Percentiles rank a stretch among this genome's conserved stretches.
Evolutionary conservation across 306 rosid species (phyloP).

Genomic region (Vigna angularis): DNA sequence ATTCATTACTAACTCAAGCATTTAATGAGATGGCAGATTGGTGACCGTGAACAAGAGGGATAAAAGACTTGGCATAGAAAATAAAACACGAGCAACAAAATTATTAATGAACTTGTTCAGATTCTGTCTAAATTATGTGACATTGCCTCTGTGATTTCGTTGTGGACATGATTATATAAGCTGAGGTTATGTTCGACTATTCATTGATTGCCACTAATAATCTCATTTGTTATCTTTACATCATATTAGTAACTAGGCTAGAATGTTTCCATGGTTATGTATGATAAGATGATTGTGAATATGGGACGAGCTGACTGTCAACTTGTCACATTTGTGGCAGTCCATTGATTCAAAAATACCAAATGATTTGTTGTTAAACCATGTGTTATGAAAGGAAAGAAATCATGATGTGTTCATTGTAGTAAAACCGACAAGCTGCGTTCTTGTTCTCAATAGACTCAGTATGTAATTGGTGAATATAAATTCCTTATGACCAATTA

Average conservation of each 20-base stretch:
- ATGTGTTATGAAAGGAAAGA: too few species aligned
- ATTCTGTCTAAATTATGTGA: constrained; percentile 1
- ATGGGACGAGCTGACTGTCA: too few species aligned
- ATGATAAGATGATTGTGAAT: too few species aligned
- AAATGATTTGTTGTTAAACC: too few species aligned
- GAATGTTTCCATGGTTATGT: neutral
- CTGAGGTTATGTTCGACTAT: neutral
- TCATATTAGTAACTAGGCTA: neutral
- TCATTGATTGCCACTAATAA: neutral
- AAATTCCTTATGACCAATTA: too few species aligned
- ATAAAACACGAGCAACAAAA: constrained; percentile 6
- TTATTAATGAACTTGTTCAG: neutral
- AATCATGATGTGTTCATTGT: too few species aligned
- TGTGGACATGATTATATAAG: neutral
- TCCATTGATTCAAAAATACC: too few species aligned
- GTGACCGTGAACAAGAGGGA: neutral
- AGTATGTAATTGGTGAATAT: too few species aligned
- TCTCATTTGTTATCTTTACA: neutral
- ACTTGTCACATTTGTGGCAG: too few species aligned
- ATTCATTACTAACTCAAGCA: constrained; percentile 7
- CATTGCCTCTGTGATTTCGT: neutral
- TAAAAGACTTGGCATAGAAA: neutral
- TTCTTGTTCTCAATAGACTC: too few species aligned
- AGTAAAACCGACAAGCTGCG: too few species aligned
- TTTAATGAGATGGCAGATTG: neutral